Percentiles rank a stretch among this genome's conserved stretches.
phyloP scores from a whole-genome alignment of 371 early-diverging fungal genomes.

The Chytridium lagenaria region DNA sequence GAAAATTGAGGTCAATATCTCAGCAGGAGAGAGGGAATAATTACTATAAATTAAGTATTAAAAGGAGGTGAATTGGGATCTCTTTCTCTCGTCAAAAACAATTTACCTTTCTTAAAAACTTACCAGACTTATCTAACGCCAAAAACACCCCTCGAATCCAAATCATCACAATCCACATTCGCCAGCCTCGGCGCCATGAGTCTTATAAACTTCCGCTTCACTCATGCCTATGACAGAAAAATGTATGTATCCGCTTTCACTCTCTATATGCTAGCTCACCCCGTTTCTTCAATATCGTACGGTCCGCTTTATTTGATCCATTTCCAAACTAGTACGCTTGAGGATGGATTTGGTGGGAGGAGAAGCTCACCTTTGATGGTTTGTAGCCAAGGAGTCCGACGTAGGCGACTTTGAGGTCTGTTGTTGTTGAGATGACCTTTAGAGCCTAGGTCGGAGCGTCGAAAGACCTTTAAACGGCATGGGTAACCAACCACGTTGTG shows the following conservation, averaged over 20 bases:
- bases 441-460: conserved; percentile 28
- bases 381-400: conserved; percentile 43
- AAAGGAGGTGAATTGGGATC: too few species aligned
- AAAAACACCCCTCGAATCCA: conserved; percentile 7
- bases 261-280: too few species aligned
- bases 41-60: too few species aligned
- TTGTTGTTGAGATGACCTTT: conserved; percentile 36
- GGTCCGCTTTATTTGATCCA: too few species aligned
- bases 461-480: conserved; percentile 26
- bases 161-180: conserved; percentile 13
- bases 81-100: too few species aligned
- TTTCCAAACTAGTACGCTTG: too few species aligned
- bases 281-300: too few species aligned
- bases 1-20: neutral
- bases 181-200: conserved; percentile 21
- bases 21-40: too few species aligned
- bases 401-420: conserved; percentile 41
- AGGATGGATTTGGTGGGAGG: neutral
- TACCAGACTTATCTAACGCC: neutral
- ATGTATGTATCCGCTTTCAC: too few species aligned
- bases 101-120: too few species aligned
- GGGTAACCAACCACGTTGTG: too few species aligned
- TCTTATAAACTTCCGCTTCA: conserved; percentile 23
- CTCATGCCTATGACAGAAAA: conserved; percentile 37
- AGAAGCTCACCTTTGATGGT: conserved; percentile 37